phyloP scores from a whole-genome alignment of 192 early-diverging fungal species.

The Backusella mclennaniae region DNA sequence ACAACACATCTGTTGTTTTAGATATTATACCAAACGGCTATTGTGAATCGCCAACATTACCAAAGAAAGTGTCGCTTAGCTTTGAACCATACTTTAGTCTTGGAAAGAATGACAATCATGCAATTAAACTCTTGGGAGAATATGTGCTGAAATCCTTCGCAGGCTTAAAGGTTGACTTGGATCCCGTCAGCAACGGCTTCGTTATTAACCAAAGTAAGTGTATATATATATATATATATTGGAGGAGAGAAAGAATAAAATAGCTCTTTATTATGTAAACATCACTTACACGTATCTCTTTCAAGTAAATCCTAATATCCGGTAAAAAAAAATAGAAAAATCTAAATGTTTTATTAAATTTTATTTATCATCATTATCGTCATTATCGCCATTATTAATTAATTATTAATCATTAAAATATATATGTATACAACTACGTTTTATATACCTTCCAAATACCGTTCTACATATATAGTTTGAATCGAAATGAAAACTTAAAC shows the following conservation, averaged over 20 bases:
- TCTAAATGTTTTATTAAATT: not conserved
- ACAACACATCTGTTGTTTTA: conserved; percentile 12
- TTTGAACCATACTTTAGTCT: not conserved
- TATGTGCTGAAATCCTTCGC: conserved; percentile 29
- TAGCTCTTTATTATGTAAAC: not conserved
- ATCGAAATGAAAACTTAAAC: not conserved
- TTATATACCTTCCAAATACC: not conserved
- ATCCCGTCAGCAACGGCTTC: conserved; percentile 25
- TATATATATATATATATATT: not conserved
- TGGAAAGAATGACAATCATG: not conserved
- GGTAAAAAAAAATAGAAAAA: conserved; percentile 3
- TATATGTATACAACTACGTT: not conserved
- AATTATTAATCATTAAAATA: not conserved
- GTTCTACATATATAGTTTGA: not conserved
- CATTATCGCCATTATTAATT: not conserved
- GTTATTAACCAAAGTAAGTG: conserved; percentile 43
- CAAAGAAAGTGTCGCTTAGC: not conserved
- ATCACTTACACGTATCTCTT: not conserved
- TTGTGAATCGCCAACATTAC: conserved; percentile 39
- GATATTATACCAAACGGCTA: conserved; percentile 37
- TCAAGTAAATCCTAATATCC: not conserved
- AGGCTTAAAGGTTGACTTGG: conserved; percentile 31
- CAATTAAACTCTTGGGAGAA: conserved; percentile 35
- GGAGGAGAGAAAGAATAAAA: not conserved
- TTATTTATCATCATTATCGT: not conserved